Conservation (phyloP, 768 basidiomycete genomes). For the Ramaria rubella region DNA sequence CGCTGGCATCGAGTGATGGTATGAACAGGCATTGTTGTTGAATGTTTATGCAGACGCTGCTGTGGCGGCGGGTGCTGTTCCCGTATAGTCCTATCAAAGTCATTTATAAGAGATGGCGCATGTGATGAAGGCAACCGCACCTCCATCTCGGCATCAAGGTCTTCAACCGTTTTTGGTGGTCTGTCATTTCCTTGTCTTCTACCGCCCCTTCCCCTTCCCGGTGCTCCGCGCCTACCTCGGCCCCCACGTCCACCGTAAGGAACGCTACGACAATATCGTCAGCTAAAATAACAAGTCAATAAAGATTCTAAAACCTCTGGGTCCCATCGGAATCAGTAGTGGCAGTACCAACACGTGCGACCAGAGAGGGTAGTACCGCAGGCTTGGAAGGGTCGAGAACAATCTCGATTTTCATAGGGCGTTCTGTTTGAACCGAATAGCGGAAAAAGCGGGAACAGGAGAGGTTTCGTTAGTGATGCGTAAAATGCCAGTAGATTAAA, state of each 20-base stretch:
- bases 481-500: neutral
- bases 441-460: neutral
- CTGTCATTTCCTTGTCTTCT: conserved; percentile 47
- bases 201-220: conserved; percentile 40
- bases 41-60: neutral
- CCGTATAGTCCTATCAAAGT: conserved; percentile 1
- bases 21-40: neutral
- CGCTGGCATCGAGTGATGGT: neutral
- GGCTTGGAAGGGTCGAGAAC: conserved; percentile 79
- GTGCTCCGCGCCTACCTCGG: conserved; percentile 30
- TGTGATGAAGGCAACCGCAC: conserved; percentile 37
- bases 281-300: neutral
- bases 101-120: neutral
- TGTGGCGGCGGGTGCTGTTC: conserved; percentile 5
- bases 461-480: neutral
- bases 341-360: conserved; percentile 72
- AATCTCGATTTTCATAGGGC: conserved; percentile 98
- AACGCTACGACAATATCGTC: neutral
- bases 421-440: conserved; percentile 46
- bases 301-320: conserved; percentile 7
- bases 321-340: conserved; percentile 36
- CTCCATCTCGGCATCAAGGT: conserved; percentile 98
- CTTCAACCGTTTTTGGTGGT: conserved; percentile 75
- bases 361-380: conserved; percentile 52
- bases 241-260: neutral